Evolutionary conservation across 164 flowering plant genomes (phyloP), one percentile per base, ranked within the genome.

Genomic region (Kingdonia uniflora): DNA sequence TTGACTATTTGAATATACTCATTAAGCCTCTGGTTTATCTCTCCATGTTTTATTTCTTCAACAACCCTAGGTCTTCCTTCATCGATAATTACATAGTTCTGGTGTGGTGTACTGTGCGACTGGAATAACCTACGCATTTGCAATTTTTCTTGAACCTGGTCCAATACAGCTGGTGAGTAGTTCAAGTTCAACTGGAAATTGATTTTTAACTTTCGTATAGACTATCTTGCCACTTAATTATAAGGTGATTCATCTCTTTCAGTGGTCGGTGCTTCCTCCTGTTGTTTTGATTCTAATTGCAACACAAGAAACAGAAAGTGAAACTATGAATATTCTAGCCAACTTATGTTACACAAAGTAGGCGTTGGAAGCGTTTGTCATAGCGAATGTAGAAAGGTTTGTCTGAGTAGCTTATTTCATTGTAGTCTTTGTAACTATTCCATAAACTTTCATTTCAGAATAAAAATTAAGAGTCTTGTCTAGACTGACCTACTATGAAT

Each of bases 61-160:
- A 87, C 88, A 87, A 85, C 55, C 98, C 98, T 0, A 71, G 98
- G 74, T 91, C 98, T 46, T 66, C 87, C 33, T 74, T 91, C 55
- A 51, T 49, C 2, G 95, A 85, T 52, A 91, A 91, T 52, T 91
- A 85, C 62, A 23, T 82, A 11, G 73, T 91, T 62, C 52, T 87
- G 66, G 59, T 81, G 41, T 85, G 95, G 90, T 85, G n/a, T 91
- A 91, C 65, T 91, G 96, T 59, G 96, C 88, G 56, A 87, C 95
- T 41, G 98, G 98, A 20, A 80, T 91, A 14, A 96, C 94, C 24
- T 91, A 91, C 54, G 63, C 60, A 17, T 78, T 91, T 47, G 94
- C 96, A 68, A 82, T 87, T 65, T 68, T 68, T 64, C n/a, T n/a
- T n/a, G n/a, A n/a, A n/a, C n/a, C n/a, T n/a, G n/a, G n/a, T n/a